phyloP scores from a whole-genome alignment of 202 grass and related monocot species.

The Panicum virgatum region DNA sequence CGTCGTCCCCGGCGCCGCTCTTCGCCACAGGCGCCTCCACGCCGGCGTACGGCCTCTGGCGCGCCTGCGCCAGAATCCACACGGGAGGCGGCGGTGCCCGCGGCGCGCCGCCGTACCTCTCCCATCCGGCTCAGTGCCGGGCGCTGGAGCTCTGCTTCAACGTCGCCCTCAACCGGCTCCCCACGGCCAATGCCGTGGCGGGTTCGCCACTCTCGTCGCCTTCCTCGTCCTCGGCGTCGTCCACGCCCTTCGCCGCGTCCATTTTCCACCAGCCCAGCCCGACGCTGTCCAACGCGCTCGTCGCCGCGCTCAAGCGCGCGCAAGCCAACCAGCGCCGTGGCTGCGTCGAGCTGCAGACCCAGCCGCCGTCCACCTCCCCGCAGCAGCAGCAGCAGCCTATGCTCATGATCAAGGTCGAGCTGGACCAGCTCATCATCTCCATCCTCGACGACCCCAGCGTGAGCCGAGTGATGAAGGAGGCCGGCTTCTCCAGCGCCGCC shows the following conservation, averaged over 20 bases:
- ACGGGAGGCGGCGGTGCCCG: no score
- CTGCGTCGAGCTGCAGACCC: slow-evolving; percentile 66
- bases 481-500: slow-evolving; percentile 72
- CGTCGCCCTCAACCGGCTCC: slow-evolving; percentile 78
- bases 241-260: slow-evolving; percentile 17
- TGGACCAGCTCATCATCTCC: slow-evolving; percentile 72
- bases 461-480: slow-evolving; percentile 76
- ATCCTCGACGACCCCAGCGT: slow-evolving; percentile 86
- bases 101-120: not conserved
- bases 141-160: slow-evolving; percentile 89
- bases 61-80: slow-evolving; percentile 65
- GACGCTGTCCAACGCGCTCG: slow-evolving; percentile 74
- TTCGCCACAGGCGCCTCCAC: not conserved
- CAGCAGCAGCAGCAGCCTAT: slow-evolving; percentile 48
- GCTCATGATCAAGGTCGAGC: slow-evolving; percentile 61
- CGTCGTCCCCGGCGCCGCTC: not conserved
- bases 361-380: slow-evolving; percentile 9
- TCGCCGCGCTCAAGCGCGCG: slow-evolving; percentile 77
- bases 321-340: slow-evolving; percentile 76
- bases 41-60: slow-evolving; percentile 45
- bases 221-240: not conserved
- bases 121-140: slow-evolving; percentile 45
- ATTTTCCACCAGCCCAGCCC: slow-evolving; percentile 32
- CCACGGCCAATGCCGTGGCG: slow-evolving; percentile 21
- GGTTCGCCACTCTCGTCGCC: slow-evolving; percentile 22